Evolutionary conservation across 2,329 filamentous ascomycete species (phyloP), one percentile per base, ranked within the genome.

Genomic region (Dryadomyces quercivorus): DNA sequence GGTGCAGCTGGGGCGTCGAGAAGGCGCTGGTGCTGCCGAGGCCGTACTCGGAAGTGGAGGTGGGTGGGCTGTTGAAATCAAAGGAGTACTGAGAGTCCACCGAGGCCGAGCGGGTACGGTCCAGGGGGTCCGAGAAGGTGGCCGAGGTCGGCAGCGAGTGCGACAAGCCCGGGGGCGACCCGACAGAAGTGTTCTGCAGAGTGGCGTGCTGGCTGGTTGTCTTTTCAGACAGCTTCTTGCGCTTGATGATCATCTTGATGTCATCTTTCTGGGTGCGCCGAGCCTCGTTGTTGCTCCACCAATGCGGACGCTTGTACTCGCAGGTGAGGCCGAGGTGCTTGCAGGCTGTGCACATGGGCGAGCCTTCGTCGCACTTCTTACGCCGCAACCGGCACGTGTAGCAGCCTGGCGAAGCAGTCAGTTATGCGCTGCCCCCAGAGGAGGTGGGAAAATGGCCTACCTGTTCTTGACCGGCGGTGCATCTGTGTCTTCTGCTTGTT

Each of bases 241-340:
- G 82, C 81, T 95, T 96, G 76, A 98, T 97, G 70, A 92, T 88
- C 70, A 86, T 85, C 78, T 98, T 98, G 77, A 98, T 95, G 62
- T 85, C 75, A 67, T 97, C 93, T 74, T 97, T 98, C 69, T 96
- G 89, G 55, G 84, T 74, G 63, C 85, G 82, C 62, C 93, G 80
- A 65, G 86, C 82, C 59, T 95, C 90, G 65, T 87, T 86, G 76
- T 93, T 96, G 72, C 85, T 87, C 93, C 93, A 98, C 93, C 93
- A 98, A 72, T 88, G 82, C 42, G 93, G 93, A 66, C 91, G 78
- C 77, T 95, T 95, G 75, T 97, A 98, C 75, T 97, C 90, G 74
- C 93, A 98, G 64, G 79, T 77, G 55, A 98, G 78, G 53, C 87
- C 86, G 55, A 98, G 84, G 65, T 82, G 77, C 62, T 80, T 82